Evolutionary conservation across 345 rosid species (phyloP), one percentile per base, ranked within the genome.

Genomic region (Eucalyptus rudis): DNA sequence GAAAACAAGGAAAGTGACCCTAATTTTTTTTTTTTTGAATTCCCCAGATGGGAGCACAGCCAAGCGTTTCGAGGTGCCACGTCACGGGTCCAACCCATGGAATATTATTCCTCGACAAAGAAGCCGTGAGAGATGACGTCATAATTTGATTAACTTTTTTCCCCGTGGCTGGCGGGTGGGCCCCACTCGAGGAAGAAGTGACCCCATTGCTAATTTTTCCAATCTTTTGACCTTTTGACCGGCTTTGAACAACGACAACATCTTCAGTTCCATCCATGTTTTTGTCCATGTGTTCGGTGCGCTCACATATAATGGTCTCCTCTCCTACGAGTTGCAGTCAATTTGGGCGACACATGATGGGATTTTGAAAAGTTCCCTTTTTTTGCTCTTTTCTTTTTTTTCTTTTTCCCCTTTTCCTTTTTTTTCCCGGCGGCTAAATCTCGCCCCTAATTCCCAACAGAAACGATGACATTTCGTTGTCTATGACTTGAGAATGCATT

Each of bases 311-410:
- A 3, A 0, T 19, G 12, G 83, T 88, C 43, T 56, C 25, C 50
- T 15, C 43, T 47, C 22, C 24, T 20, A 19, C 11, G 2, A 87
- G 27, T 20, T 4, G 90, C 87, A 93, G 96, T 94, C 96, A 95
- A 95, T 89, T 91, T 93, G 88, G 96, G 93, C 95, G 91, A 93
- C 95, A 88, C 43, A 86, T 29, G 24, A 59, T 86, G 50, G 51
- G 59, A 68, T 44, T 79, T 88, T 86, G 43, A 31, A 31, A 16
- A 31, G 9, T 31, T 17, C 43, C 43, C 25, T 19, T 7, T 52
- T 52, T 19, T 52, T 7, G 1, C 5, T 14, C 4, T 3, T 4
- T 3, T 8, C 5, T 9, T 16, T 8, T 64, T 8, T 16, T n/a
- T 3, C 20, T 27, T 1, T 10, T 22, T 58, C 1, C 5, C 9